Evolutionary conservation across 2,329 filamentous ascomycete genomes (phyloP), one percentile per base, ranked within the genome.

Genomic region (Pyrenochaeta sp.): DNA sequence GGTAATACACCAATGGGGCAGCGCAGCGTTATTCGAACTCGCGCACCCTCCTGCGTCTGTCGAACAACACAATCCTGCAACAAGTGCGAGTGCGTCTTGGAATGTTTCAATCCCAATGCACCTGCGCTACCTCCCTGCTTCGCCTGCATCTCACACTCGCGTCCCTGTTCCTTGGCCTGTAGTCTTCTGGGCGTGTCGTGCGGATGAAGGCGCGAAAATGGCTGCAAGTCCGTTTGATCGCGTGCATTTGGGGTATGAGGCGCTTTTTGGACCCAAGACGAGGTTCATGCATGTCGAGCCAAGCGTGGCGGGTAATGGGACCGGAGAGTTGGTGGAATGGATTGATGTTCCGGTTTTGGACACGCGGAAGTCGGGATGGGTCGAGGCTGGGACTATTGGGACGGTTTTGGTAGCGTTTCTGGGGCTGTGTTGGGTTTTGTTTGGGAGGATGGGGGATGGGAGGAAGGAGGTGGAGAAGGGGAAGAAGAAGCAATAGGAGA

Each of bases 181-280:
- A 0, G 85, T 97, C 0, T 97, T 97, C 81, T 97, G 93, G 93
- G 92, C 93, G 0, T 98, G 94, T 72, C 83, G 85, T 7, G 86
- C 89, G 0, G 85, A 86, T 9, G 84, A 87, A 50, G 87, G 85
- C 0, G 84, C 83, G 0, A 90, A 91, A 68, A 91, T 94, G 77
- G 77, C 85, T 0, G 85, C 84, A 5, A 97, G 91, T 70, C 94
- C 94, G 0, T 98, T 98, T 76, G 93, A 97, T 75, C 83, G 91
- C 5, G 81, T 84, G n/a, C 87, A 92, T 71, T 70, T 97, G n/a
- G 93, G 93, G 0, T 97, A 93, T 75, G 94, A 97, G 64, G 86
- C 84, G 0, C 77, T 96, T 8, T 97, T 97, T 74, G 87, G 86
- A 1, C 84, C 87, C 0, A 84, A 86, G 49, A 96, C 92, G 0